Evolutionary conservation across 257 asterid species (phyloP).

Genomic region (Plantago ovata): DNA sequence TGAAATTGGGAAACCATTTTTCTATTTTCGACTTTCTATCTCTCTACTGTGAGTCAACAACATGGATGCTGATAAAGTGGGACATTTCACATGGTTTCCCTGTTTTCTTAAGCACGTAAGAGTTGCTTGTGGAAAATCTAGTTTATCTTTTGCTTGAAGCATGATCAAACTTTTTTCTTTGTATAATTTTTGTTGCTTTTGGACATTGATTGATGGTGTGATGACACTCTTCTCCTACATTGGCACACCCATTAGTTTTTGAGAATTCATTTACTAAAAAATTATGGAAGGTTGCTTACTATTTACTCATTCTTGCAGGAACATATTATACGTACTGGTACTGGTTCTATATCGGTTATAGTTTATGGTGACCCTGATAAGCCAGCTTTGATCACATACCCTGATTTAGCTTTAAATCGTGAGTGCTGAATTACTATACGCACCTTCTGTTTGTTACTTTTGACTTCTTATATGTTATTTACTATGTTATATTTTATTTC

Average conservation of each 20-base stretch:
- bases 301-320: constrained; percentile 51
- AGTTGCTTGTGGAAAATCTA: constrained; percentile 10
- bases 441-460: not conserved
- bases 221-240: constrained; percentile 16
- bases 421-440: constrained; percentile 32
- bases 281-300: constrained; percentile 19
- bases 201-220: constrained; percentile 17
- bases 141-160: constrained; percentile 37
- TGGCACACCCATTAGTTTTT: not conserved
- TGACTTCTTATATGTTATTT: not conserved
- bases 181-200: constrained; percentile 21
- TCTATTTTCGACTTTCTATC: constrained; percentile 22
- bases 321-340: constrained; percentile 66
- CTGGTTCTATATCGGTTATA: constrained; percentile 79
- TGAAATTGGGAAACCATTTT: constrained; percentile 10
- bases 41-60: constrained; percentile 16
- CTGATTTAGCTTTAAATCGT: constrained; percentile 94
- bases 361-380: constrained; percentile 86
- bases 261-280: not conserved
- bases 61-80: constrained; percentile 28
- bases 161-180: constrained; percentile 21
- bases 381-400: constrained; percentile 91
- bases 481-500: not conserved
- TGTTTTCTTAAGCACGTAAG: too few species aligned
- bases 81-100: constrained; percentile 25